These are phyloP conservation scores for Asparagopsis taxiformis DNA, from an alignment of 31 red algal genomes.

Conservation along the genomic window DNA sequence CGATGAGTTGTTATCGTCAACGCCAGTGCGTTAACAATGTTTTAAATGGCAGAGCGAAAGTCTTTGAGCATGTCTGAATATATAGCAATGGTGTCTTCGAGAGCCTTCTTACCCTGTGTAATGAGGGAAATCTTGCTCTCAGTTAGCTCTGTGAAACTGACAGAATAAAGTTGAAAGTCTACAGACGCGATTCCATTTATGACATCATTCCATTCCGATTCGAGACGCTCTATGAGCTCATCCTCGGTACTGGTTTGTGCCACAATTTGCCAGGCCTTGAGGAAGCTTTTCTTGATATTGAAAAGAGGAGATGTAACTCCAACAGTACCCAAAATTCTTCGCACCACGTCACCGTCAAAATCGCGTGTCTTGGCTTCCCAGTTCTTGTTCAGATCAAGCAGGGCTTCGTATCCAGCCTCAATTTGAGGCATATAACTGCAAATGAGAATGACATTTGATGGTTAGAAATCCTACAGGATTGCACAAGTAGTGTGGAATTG, in stretches of 20 bases:
- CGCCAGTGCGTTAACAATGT: neutral
- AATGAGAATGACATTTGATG: neutral
- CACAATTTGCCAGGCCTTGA: slow-evolving; percentile 58
- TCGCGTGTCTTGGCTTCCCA: slow-evolving; percentile 65
- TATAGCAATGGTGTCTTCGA: slow-evolving; percentile 51
- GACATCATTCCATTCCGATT: slow-evolving; percentile 67
- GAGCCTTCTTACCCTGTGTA: slow-evolving; percentile 41
- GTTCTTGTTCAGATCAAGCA: slow-evolving; percentile 27
- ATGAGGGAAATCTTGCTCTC: slow-evolving; percentile 68
- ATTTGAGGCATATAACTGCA: slow-evolving; percentile 69
- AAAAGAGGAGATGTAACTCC: slow-evolving; percentile 72
- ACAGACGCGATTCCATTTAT: slow-evolving; percentile 62
- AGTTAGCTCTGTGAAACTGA: slow-evolving; percentile 74
- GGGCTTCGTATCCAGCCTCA: slow-evolving; percentile 54
- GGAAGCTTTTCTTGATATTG: slow-evolving; percentile 68
- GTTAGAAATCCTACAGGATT: neutral
- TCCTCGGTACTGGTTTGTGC: slow-evolving; percentile 43
- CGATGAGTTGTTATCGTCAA: neutral
- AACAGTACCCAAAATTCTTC: slow-evolving; percentile 74
- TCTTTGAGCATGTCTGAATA: slow-evolving; percentile 49
- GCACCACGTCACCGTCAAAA: slow-evolving; percentile 79
- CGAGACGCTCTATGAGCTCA: slow-evolving; percentile 64
- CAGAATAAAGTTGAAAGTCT: slow-evolving; percentile 85
- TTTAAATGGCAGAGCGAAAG: slow-evolving; percentile 36
- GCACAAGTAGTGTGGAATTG: neutral